Base-by-base conservation (phyloP, 225 moss, liverwort and hornwort species). In the Rhytidiadelphus loreus region DNA sequence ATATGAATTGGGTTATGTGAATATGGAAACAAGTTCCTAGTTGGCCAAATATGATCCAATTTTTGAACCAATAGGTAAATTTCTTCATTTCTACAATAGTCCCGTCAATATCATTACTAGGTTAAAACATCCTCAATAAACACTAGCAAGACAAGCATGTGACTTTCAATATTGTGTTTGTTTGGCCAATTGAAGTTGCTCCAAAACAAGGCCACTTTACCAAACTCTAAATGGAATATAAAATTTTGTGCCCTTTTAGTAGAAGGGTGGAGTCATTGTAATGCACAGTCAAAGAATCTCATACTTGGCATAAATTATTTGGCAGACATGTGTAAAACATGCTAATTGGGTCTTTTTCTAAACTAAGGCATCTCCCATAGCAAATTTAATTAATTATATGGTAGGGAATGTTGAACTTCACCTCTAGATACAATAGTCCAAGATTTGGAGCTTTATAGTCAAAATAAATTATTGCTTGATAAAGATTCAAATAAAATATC, bases 111-210 rank as follows among this genome's bases (percentile, higher is more conserved):
- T 72, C 11, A 0, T 29, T 3, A 19, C 12, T 30, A 6, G 46
- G 0, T 46, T 48, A 44, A 44, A 72, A 1, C 5, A 73, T 1
- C 26, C 3, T 50, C 0, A 52, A 1, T 21, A 21, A 19, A 30
- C 11, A 48, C 1, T 19, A 0, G 0, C 5, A 52, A 13, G 12
- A 21, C 1, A 21, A 0, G 13, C 1, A 2, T 21, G 20, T 50
- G 33, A 75, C 33, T 52, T 33, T 75, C 0, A 0, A 0, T 7
- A 33, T 21, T 50, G 8, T 21, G 1, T 52, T 0, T 1, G 0
- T 52, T 50, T 75, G 5, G 5, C 13, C 8, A 22, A 75, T 33
- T 52, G 30, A 52, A 8, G 5, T 8, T 52, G 22, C 4, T 2
- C 3, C 1, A 21, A 33, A 33, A 0, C 4, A 5, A 14, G 14